These are phyloP conservation scores for Karstenula rhodostoma DNA, from an alignment of 2,329 filamentous ascomycete genomes.

Conservation along the genomic window DNA sequence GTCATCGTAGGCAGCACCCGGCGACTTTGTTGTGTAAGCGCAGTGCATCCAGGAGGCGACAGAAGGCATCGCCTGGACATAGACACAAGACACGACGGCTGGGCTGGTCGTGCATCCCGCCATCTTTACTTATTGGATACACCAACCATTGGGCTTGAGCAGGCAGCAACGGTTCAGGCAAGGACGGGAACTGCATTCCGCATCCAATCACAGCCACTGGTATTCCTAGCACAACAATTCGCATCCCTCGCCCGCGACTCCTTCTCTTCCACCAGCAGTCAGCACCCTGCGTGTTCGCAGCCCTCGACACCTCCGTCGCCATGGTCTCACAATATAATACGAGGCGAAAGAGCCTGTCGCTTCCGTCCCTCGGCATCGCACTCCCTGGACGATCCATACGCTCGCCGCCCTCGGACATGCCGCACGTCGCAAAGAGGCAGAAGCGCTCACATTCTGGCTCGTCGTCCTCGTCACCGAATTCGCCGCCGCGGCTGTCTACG, in stretches of 20 bases:
- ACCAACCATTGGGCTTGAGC: constrained; percentile 21
- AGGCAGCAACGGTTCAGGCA: constrained; percentile 39
- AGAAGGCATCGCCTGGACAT: not conserved
- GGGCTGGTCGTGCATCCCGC: constrained; percentile 21
- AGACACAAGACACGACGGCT: constrained; percentile 14
- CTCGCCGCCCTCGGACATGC: constrained; percentile 66
- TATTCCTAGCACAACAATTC: constrained; percentile 39
- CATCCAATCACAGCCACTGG: constrained; percentile 44
- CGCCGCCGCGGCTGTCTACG: constrained; percentile 55
- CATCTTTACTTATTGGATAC: constrained; percentile 20
- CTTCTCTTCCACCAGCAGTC: constrained; percentile 17
- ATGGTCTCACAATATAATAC: constrained; percentile 93
- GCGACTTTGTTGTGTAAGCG: constrained; percentile 36
- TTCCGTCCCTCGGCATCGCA: constrained; percentile 92
- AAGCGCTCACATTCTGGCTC: constrained; percentile 76
- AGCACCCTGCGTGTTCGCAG: constrained; percentile 9
- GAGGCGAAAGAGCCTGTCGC: constrained; percentile 91
- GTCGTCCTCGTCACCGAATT: constrained; percentile 51
- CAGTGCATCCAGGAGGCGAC: constrained; percentile 42
- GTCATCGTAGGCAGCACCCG: not conserved
- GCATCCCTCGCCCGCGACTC: constrained; percentile 34
- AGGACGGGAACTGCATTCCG: constrained; percentile 46
- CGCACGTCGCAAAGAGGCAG: constrained; percentile 65
- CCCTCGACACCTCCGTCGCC: constrained; percentile 11
- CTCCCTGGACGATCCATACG: constrained; percentile 66